Conservation (phyloP, 768 basidiomycete species). For the Coprinellus aureogranulatus region DNA sequence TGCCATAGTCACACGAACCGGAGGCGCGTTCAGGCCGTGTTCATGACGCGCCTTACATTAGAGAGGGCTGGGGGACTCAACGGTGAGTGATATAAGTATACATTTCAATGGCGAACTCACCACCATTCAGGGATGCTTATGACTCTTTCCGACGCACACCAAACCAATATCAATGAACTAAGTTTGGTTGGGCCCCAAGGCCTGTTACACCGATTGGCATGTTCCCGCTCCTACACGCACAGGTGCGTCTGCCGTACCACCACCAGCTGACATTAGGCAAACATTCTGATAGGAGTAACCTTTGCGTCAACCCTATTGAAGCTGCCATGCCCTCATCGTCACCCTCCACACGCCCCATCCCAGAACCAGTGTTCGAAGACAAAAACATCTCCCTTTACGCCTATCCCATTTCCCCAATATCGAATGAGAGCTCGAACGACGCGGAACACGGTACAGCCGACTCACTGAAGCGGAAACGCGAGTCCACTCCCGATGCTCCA, state of each 20-base stretch:
- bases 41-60: constrained; percentile 65
- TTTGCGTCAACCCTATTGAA: constrained; percentile 4
- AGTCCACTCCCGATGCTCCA: constrained; percentile 33
- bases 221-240: constrained; percentile 64
- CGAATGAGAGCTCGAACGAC: neutral
- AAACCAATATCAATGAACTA: constrained; percentile 50
- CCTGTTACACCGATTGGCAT: constrained; percentile 65
- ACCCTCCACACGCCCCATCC: constrained; percentile 16
- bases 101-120: neutral
- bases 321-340: constrained; percentile 1
- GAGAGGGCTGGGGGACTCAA: constrained; percentile 69
- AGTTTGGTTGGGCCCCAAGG: constrained; percentile 73
- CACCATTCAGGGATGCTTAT: constrained; percentile 62
- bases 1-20: constrained; percentile 64
- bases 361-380: constrained; percentile 56
- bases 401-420: constrained; percentile 40
- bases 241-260: constrained; percentile 45
- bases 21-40: constrained; percentile 66
- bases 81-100: constrained; percentile 42
- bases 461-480: constrained; percentile 45
- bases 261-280: neutral
- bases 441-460: constrained; percentile 11
- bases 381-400: constrained; percentile 64
- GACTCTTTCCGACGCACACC: constrained; percentile 69
- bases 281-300: constrained; percentile 38